Base-by-base conservation (phyloP, 2,329 filamentous ascomycete species). In the Ophiostoma quercus region DNA sequence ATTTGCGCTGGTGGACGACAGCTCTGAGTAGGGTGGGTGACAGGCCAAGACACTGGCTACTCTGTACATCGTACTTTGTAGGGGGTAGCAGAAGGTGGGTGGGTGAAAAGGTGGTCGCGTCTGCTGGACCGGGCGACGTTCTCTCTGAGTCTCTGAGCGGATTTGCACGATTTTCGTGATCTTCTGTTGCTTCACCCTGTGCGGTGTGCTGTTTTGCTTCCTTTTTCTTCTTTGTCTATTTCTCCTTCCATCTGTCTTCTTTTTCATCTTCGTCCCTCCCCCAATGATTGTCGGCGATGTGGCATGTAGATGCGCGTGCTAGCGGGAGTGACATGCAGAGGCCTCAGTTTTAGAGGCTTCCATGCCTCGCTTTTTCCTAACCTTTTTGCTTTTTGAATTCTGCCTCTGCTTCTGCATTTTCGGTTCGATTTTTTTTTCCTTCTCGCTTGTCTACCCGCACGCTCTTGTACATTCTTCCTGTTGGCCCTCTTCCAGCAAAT, bases 81-180 rank as follows among this genome's bases (percentile, higher is more conserved):
- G 25, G 25, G 25, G 25, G 51, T 57, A 8, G 62, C 16, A 16
- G 34, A 14, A 37, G 62, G 60, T 63, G 60, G 29, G 25, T 62
- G 57, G 39, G 39, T 41, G 54, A 14, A 41, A 41, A 41, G 39
- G 39, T 41, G 39, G 22, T 62, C 9, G 57, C 34, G 60, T 34
- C 14, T 63, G 60, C 60, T 34, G 14, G 19, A 65, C 60, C 16
- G 16, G 60, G 25, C 54, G 54, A 60, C n/a, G 22, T 14, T 65
- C 60, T 12, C 8, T 65, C 9, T 39, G 34, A 34, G 62, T 39
- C 25, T 29, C 25, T 29, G 25, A 29, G 62, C 62, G 11, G 62
- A 65, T 65, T 39, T 65, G 22, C 34, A 34, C 60, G 16, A n/a
- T 34, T 37, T 63, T 63, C 62, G 34, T 39, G 62, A 65, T 62